Evolutionary conservation across 2,329 filamentous ascomycete species (phyloP), one percentile per base, ranked within the genome.

Genomic region (Hymenoscyphus fructigenus): DNA sequence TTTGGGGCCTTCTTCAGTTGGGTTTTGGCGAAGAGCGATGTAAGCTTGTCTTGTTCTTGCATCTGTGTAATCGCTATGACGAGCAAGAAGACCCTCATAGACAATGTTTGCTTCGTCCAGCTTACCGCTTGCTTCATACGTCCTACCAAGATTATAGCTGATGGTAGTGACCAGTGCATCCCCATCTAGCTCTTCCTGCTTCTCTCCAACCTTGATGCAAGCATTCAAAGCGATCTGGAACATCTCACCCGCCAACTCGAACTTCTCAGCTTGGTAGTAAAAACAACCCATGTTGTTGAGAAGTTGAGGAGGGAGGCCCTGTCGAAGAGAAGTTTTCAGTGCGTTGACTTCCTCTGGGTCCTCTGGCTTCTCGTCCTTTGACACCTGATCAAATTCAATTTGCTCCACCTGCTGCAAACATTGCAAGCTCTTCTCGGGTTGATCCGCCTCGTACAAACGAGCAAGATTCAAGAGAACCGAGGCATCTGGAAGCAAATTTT

Each of bases 231-330:
- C 95, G n/a, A 91, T 88, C 76, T 99, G 92, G 75, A 98, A 99
- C 79, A 96, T 85, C 60, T 94, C 89, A 69, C 91, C 89, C 26
- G 95, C 93, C 67, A 87, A 83, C 23, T 90, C 87, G 68, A 91
- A 88, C 75, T 92, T 93, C 72, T 96, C 93, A 1, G 88, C 85
- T 75, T 97, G 93, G 70, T 92, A 97, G 71, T 96, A 88, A 79
- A 98, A 98, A 77, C 93, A 97, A 5, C 92, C 95, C 75, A 98
- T 96, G 76, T 99, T 99, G 82, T 98, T 99, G 55, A 99, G 84
- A 1, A 98, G 83, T 74, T 97, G 93, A 3, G 95, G 95, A 0
- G 93, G 91, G 1, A 99, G 81, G 65, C 90, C 83, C 74, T 93
- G 91, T 62, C 93, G 88, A 32, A 96, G 82, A 17, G 84, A 82